A percentile compares a stretch with the other conserved stretches of the same genome.
These are phyloP conservation scores for Ustilago vetiveriae DNA, from an alignment of 1,284 basidiomycete species.

Conservation along the genomic window DNA sequence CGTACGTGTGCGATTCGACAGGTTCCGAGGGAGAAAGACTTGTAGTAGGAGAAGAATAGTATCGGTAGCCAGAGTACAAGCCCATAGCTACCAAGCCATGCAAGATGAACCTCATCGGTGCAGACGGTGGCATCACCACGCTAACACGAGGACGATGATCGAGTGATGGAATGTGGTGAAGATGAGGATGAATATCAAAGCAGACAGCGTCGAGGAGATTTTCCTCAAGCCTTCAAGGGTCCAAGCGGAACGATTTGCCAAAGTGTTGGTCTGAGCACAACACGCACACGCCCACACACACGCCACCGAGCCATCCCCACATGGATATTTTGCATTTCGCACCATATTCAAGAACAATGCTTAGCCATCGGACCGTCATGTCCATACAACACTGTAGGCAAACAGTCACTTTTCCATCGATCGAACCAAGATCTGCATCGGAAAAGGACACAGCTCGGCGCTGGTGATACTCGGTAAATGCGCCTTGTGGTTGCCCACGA, in stretches of 20 bases:
- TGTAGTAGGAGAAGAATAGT: conserved; percentile 4
- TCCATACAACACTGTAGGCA: too few relatives aligned
- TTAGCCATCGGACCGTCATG: too few relatives aligned
- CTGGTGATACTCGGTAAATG: conserved; percentile 24
- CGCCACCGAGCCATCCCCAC: not conserved
- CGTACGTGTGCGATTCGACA: not conserved
- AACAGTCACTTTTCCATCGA: too few relatives aligned
- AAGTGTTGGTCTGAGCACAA: too few relatives aligned
- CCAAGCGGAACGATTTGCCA: too few relatives aligned
- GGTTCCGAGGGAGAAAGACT: not conserved
- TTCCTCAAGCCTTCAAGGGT: not conserved
- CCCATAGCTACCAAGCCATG: conserved; percentile 16
- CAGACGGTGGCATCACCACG: not conserved
- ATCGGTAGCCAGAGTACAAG: conserved; percentile 22
- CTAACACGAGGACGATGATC: not conserved
- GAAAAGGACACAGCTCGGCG: conserved; percentile 17
- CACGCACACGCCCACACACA: not conserved
- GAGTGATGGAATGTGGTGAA: not conserved
- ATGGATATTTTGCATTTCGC: too few relatives aligned
- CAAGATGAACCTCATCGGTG: conserved; percentile 19
- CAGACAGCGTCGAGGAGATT: too few relatives aligned
- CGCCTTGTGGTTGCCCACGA: conserved; percentile 23
- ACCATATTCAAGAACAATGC: too few relatives aligned
- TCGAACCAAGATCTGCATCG: conserved; percentile 7
- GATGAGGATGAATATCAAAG: not conserved